A percentile compares a stretch with the other conserved stretches of the same genome.
These are phyloP conservation scores for Rutidosis leptorrhynchoides DNA, from an alignment of 129 eudicot species.

Conservation along the genomic window DNA sequence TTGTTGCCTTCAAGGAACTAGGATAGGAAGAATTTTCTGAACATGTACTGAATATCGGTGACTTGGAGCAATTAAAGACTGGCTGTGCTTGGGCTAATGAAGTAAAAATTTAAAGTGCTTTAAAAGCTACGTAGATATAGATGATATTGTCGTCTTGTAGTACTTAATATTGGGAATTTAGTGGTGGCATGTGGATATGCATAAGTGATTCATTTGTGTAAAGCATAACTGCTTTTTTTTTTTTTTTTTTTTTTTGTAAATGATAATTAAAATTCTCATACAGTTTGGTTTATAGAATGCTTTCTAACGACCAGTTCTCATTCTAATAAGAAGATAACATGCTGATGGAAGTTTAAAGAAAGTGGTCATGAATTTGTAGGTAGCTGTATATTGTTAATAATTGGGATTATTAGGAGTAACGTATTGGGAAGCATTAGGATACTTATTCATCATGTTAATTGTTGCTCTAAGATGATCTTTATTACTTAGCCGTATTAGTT, in stretches of 20 bases:
- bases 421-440: conserved; percentile 1
- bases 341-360: conserved; percentile 16
- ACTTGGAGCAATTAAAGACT: too few relatives aligned
- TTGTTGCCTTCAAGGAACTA: conserved; percentile 5
- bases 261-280: neutral
- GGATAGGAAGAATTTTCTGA: neutral
- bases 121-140: neutral
- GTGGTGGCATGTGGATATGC: neutral
- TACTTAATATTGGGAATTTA: conserved; percentile 1
- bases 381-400: neutral
- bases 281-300: neutral
- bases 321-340: neutral
- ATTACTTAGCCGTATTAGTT: neutral
- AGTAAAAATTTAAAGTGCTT: neutral
- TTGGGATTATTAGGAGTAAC: conserved; percentile 2
- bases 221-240: neutral
- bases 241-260: too few relatives aligned
- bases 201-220: neutral
- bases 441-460: conserved; percentile 7
- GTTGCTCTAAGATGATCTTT: neutral
- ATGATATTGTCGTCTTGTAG: neutral
- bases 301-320: neutral
- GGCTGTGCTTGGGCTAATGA: too few relatives aligned
- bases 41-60: too few relatives aligned
- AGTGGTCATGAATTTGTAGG: neutral